These are phyloP conservation scores for Elongisporangium anandrum DNA, from an alignment of 352 stramenopile species.

Conservation along the genomic window DNA sequence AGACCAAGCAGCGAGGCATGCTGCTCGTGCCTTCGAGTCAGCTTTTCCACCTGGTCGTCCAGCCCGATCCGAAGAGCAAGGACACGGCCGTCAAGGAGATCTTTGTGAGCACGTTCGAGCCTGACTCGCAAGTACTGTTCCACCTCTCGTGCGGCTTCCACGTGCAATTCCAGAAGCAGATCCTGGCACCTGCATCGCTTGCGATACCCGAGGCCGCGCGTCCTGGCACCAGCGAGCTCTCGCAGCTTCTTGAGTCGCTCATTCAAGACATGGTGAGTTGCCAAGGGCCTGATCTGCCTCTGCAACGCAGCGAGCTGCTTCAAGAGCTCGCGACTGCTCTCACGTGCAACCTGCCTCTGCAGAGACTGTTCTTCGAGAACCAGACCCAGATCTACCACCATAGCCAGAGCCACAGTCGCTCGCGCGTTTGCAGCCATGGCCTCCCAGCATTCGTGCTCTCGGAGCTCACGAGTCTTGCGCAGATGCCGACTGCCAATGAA, in stretches of 20 bases:
- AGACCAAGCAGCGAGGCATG: slow-evolving; percentile 30
- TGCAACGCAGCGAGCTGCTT: slow-evolving; percentile 24
- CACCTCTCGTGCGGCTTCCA: slow-evolving; percentile 31
- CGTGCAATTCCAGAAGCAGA: slow-evolving; percentile 33
- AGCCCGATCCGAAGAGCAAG: slow-evolving; percentile 1
- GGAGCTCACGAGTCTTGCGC: slow-evolving; percentile 18
- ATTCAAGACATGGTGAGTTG: neutral
- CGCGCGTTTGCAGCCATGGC: slow-evolving; percentile 11
- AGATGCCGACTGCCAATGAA: neutral
- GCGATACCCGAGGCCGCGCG: neutral
- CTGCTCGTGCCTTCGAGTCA: slow-evolving; percentile 43
- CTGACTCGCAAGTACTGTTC: slow-evolving; percentile 50
- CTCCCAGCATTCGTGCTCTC: slow-evolving; percentile 22
- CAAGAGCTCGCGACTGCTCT: slow-evolving; percentile 40
- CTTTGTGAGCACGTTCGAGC: slow-evolving; percentile 64
- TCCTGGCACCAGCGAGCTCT: neutral
- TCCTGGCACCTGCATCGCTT: neutral
- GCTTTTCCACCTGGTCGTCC: slow-evolving; percentile 42
- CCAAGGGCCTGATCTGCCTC: neutral
- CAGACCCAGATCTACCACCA: slow-evolving; percentile 16
- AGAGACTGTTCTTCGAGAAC: slow-evolving; percentile 51
- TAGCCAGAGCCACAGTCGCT: neutral
- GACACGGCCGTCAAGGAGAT: slow-evolving; percentile 13
- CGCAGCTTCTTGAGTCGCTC: neutral
- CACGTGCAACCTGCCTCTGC: slow-evolving; percentile 22